Evolutionary conservation across 257 asterid species (phyloP), one percentile per base, ranked within the genome.

Genomic region (Anisodus tanguticus): DNA sequence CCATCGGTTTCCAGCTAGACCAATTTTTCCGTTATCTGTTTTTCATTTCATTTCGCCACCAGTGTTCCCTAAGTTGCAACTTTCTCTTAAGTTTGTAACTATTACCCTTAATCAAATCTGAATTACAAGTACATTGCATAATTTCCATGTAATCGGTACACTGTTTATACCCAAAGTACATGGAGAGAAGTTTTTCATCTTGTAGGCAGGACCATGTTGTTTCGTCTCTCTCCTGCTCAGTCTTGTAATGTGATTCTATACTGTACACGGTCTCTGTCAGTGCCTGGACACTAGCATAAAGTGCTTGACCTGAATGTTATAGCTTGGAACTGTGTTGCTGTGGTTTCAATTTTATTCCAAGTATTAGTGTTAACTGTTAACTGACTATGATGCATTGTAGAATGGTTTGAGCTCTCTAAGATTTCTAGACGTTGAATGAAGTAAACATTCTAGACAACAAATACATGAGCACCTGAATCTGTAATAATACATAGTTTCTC

Each of bases 231-330:
- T 31, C 47, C 74, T 66, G 2, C 74, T 66, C 19, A 31, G 2
- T 66, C 74, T 66, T 66, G 17, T 66, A 66, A 66, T 66, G 47
- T 66, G 47, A 66, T 66, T 66, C 47, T 66, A 5, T 66, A 66
- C 5, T 66, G 41, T 19, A 19, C 22, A 49, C 45, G 2, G 19
- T 19, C 79, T 71, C 60, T 49, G 60, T 70, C 79, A 70, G 53
- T 68, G 4, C 35, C 16, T 8, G 10, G 51, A 55, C 79, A 43
- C 57, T 17, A 35, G 35, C 37, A 1, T 17, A 17, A 43, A 70
- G 8, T 47, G 80, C 39, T 72, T 13, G 47, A 53, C 26, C 12
- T 17, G 81, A 51, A 26, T 53, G 22, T 6, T 76, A 26, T 76
- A 51, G 63, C 64, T 76, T 53, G 64, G 22, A 53, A 53, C 26